Percentiles rank a stretch among this genome's conserved stretches.
These are phyloP conservation scores for Fusarium pseudograminearum DNA, from an alignment of 2,329 filamentous ascomycete genomes.

Conservation along the genomic window DNA sequence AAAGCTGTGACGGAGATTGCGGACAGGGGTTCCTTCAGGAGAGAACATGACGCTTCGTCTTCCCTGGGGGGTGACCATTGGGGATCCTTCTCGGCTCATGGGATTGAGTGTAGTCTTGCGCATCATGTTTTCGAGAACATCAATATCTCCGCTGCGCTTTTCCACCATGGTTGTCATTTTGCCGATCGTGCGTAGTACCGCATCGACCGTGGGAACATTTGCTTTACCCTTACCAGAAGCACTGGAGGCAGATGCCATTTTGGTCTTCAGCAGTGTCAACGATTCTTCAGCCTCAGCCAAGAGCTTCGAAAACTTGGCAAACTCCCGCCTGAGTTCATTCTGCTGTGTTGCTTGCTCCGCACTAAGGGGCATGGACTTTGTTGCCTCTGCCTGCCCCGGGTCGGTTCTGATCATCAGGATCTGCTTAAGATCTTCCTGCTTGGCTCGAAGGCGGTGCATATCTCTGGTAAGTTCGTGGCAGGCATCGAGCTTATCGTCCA, in stretches of 20 bases:
- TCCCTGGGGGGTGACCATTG: constrained; percentile 55
- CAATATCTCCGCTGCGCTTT: constrained; percentile 89
- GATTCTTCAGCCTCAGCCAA: constrained; percentile 84
- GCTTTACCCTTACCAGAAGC: constrained; percentile 59
- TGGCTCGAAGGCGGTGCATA: constrained; percentile 76
- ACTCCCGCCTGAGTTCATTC: constrained; percentile 82
- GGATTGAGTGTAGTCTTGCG: constrained; percentile 73
- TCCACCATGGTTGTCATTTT: constrained; percentile 96
- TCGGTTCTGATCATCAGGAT: constrained; percentile 78
- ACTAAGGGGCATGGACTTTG: constrained; percentile 79
- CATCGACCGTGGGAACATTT: constrained; percentile 85
- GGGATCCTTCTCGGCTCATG: constrained; percentile 58
- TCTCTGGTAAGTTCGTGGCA: constrained; percentile 78
- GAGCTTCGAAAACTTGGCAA: constrained; percentile 77
- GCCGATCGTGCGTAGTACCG: constrained; percentile 88
- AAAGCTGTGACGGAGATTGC: constrained; percentile 57
- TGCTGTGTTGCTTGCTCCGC: constrained; percentile 88
- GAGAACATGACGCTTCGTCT: constrained; percentile 56
- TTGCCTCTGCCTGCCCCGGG: constrained; percentile 72
- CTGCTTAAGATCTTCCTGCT: constrained; percentile 82
- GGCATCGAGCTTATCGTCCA: constrained; percentile 75
- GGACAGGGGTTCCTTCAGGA: constrained; percentile 58
- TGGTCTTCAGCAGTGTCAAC: constrained; percentile 81
- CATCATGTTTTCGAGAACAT: constrained; percentile 89
- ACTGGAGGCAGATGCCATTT: constrained; percentile 71